Base-by-base conservation (phyloP, 306 rosid genomes). In the Prunus mongolica region DNA sequence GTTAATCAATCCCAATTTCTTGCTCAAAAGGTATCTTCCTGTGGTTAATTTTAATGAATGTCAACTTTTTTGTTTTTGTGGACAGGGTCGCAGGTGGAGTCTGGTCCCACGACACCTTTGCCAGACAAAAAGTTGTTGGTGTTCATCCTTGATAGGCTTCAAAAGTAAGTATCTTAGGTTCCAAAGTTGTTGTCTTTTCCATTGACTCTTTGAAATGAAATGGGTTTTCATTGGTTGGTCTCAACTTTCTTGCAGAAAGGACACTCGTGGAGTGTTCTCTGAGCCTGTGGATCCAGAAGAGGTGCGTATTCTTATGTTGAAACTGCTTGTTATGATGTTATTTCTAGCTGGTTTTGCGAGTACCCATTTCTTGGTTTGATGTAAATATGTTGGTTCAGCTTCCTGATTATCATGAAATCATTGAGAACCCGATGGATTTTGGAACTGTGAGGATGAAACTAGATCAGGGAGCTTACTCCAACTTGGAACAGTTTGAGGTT, bases 61-160 rank as follows among this genome's bases (percentile, higher is more conserved):
- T 69, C 80, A 47, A 82, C 80, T 84, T 60, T 83, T 80, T 81
- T 83, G 44, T 38, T 38, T 38, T 80, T 83, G 84, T 92, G 91
- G 93, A 83, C 92, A 95, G 98, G 87, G 84, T 85, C 84, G 84
- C 92, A 85, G 97, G 90, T 79, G 75, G 91, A 88, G 83, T 85
- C 91, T 73, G 98, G 98, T 82, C 98, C 98, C 98, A 92, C 97
- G 79, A 89, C 93, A 72, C 82, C 95, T 89, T 95, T 95, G 96
- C 98, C 97, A 82, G 96, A 94, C 95, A 94, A 92, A 92, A 94
- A 94, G 98, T 93, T 94, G 92, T 79, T 94, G 92, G 82, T 92
- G 89, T 90, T 94, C 92, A 89, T 94, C 86, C 97, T 94, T 80
- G 97, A 94, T 83, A 94, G 98, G 79, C 95, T 94, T 86, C 98